Conservation (phyloP, 139 green algal genomes). For the Coccomyxa sp. region DNA sequence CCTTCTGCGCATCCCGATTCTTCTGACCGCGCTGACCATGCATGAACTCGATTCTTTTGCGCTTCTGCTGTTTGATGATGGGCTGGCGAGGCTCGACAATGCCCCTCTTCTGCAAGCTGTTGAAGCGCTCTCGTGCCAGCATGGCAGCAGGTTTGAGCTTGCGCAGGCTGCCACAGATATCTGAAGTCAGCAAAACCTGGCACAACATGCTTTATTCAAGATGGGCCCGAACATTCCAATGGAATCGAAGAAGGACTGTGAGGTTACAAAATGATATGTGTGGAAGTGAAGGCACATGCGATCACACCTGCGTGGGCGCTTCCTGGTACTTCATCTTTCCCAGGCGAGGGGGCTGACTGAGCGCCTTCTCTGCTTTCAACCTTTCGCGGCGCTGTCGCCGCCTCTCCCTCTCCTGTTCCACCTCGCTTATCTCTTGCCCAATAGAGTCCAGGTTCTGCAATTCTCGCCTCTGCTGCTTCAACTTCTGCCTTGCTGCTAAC, state of each 20-base stretch:
- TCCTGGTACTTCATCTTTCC: conserved; percentile 61
- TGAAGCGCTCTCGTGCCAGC: conserved; percentile 58
- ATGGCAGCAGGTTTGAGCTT: conserved; percentile 38
- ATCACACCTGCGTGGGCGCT: conserved; percentile 51
- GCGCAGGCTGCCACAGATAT: conserved; percentile 63
- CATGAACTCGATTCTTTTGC: conserved; percentile 8
- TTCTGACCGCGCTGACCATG: conserved; percentile 6
- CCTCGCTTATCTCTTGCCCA: conserved; percentile 20
- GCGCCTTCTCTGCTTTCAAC: conserved; percentile 19
- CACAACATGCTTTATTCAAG: not conserved
- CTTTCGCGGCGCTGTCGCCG: not conserved
- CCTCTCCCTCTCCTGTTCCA: conserved; percentile 9
- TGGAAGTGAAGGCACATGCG: too few species aligned
- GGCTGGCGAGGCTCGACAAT: conserved; percentile 66
- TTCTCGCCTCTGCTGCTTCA: conserved; percentile 54
- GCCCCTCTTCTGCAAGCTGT: conserved; percentile 72
- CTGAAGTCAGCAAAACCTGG: conserved; percentile 68
- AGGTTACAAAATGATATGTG: too few species aligned
- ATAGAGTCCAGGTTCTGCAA: conserved; percentile 34
- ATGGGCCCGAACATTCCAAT: too few species aligned
- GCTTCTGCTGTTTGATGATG: conserved; percentile 2
- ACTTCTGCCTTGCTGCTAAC: conserved; percentile 8
- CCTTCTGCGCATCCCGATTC: not conserved
- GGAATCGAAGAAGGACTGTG: too few species aligned
- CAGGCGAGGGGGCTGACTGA: conserved; percentile 52